Evolutionary conservation across 1,139 yeast genomes (phyloP).

Genomic region (Debaryomyces singareniensis): DNA sequence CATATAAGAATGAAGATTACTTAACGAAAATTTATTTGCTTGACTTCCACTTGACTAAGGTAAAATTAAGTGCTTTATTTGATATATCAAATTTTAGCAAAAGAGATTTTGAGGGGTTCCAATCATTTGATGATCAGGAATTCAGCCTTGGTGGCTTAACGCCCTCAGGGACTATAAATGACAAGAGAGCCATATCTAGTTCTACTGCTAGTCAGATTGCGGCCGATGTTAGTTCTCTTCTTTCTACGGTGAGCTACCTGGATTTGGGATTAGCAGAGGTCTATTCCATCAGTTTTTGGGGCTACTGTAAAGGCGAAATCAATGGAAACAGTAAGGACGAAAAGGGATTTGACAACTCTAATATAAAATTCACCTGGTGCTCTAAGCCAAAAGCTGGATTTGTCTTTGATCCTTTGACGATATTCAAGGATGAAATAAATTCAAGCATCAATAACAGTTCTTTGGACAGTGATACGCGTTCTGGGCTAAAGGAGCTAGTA

Average conservation of each 20-base stretch:
- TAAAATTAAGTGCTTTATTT: constrained; percentile 28
- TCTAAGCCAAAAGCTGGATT: constrained; percentile 43
- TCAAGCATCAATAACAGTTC: constrained; percentile 20
- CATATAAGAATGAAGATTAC: constrained; percentile 29
- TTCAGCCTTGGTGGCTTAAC: constrained; percentile 2
- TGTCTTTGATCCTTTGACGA: constrained; percentile 45
- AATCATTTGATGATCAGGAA: not conserved
- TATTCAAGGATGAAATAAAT: constrained; percentile 39
- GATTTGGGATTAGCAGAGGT: constrained; percentile 52
- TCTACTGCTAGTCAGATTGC: not conserved
- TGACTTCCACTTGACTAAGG: constrained; percentile 29
- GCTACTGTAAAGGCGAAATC: constrained; percentile 58
- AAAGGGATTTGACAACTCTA: constrained; percentile 24
- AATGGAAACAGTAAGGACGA: constrained; percentile 9
- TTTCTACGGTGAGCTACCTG: constrained; percentile 13
- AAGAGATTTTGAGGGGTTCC: constrained; percentile 4
- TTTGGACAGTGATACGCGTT: constrained; percentile 10
- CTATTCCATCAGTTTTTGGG: constrained; percentile 65
- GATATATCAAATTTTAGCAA: constrained; percentile 9
- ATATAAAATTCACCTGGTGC: constrained; percentile 49
- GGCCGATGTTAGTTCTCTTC: constrained; percentile 10
- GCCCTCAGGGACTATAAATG: constrained; percentile 1
- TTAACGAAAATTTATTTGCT: constrained; percentile 32
- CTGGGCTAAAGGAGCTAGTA: constrained; percentile 22
- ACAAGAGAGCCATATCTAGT: not conserved